phyloP scores from a whole-genome alignment of 129 eudicot genomes.

The sunflower (Helianthus annuus) region HanXRQr2.0-SUNRISE NC_035437.2:174068086-174068585 shows the following conservation, averaged over 20 bases:
- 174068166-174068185: constrained; percentile 24
- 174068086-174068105: constrained; percentile 35
- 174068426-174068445: constrained; percentile 7
- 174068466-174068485: neutral
- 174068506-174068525: too few species aligned
- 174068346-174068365: neutral
- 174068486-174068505: too few species aligned
- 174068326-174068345: neutral
- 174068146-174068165: neutral
- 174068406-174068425: constrained; percentile 8
- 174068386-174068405: constrained; percentile 17
- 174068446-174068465: neutral
- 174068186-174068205: constrained; percentile 17
- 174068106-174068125: constrained; percentile 33
- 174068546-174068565: too few species aligned
- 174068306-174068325: neutral
- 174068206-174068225: neutral
- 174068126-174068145: constrained; percentile 8
- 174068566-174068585: too few species aligned
- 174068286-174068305: neutral
- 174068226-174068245: neutral
- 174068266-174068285: neutral
- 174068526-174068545: too few species aligned
- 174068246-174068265: neutral
- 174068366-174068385: constrained; percentile 8